Evolutionary conservation across 177 flowering plant genomes (phyloP).

Genomic region (Vitis hybrid): DNA sequence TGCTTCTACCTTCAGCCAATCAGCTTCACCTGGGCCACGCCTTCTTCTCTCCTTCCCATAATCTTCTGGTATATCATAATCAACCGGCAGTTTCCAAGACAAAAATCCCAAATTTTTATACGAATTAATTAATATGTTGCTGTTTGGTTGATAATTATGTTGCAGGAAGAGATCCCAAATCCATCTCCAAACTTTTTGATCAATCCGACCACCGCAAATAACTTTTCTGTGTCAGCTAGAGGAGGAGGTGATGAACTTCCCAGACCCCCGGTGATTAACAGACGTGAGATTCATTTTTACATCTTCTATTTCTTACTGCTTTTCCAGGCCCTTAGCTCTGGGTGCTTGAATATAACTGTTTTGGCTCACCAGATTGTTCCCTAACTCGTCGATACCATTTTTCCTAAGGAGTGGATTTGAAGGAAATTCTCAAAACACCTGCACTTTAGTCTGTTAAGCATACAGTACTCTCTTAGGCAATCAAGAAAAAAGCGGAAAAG

Average conservation of each 20-base stretch:
- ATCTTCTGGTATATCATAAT: conserved; percentile 31
- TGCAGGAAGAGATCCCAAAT: conserved; percentile 54
- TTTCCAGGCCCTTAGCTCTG: too few relatives aligned
- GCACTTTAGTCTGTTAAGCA: conserved; percentile 1
- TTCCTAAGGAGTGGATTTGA: neutral
- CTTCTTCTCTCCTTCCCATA: conserved; percentile 43
- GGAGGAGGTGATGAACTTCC: conserved; percentile 45
- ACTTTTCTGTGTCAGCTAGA: conserved; percentile 23
- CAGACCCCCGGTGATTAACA: conserved; percentile 46
- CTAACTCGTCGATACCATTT: neutral
- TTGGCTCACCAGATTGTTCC: too few relatives aligned
- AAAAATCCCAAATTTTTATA: neutral
- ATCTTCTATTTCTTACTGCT: neutral
- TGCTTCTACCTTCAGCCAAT: conserved; percentile 37
- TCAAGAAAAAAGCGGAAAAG: neutral
- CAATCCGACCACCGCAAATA: conserved; percentile 34
- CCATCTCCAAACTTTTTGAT: conserved; percentile 44
- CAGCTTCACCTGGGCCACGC: conserved; percentile 41
- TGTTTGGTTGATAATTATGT: conserved; percentile 4
- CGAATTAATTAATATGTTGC: neutral
- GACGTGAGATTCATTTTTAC: conserved; percentile 44
- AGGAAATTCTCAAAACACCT: neutral
- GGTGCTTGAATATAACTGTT: too few relatives aligned
- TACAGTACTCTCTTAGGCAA: neutral
- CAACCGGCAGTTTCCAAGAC: neutral